A percentile compares a stretch with the other conserved stretches of the same genome.
phyloP scores from a whole-genome alignment of 2,329 filamentous ascomycete genomes.

The Stachybotrys chartarum region DNA sequence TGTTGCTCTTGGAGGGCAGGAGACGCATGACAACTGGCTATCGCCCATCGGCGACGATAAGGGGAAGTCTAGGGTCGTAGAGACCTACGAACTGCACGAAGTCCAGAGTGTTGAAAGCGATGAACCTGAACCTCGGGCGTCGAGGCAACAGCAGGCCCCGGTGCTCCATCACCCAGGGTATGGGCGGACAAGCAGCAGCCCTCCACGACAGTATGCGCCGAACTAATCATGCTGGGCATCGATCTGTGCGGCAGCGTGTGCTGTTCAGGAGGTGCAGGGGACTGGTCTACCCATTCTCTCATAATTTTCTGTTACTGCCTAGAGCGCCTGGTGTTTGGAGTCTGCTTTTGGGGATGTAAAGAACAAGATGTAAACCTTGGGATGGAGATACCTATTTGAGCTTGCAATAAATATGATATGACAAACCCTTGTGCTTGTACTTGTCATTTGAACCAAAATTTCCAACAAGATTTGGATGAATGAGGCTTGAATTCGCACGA shows the following conservation, averaged over 20 bases:
- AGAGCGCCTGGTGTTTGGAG: neutral
- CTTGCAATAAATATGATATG: neutral
- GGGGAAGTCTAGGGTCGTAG: conserved; percentile 29
- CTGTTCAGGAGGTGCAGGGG: too few relatives aligned
- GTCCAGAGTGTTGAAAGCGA: conserved; percentile 28
- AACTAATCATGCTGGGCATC: neutral
- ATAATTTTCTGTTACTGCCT: too few relatives aligned
- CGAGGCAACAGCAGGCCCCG: conserved; percentile 26
- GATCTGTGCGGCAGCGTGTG: too few relatives aligned
- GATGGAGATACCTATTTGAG: neutral
- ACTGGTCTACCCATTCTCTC: too few relatives aligned
- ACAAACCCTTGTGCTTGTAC: neutral
- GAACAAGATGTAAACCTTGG: neutral
- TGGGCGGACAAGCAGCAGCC: conserved; percentile 25
- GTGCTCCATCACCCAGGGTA: conserved; percentile 39
- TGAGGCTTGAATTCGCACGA: too few relatives aligned
- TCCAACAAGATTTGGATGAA: too few relatives aligned
- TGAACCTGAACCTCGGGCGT: conserved; percentile 4
- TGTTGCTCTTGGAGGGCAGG: conserved; percentile 4
- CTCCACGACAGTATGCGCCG: conserved; percentile 9
- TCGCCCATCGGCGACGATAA: conserved; percentile 24
- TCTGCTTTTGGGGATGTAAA: neutral
- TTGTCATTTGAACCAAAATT: too few relatives aligned
- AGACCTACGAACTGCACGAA: conserved; percentile 43
- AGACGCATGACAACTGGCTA: conserved; percentile 7